Conservation (phyloP, 345 rosid species). For the Citrus cavaleriei region DNA sequence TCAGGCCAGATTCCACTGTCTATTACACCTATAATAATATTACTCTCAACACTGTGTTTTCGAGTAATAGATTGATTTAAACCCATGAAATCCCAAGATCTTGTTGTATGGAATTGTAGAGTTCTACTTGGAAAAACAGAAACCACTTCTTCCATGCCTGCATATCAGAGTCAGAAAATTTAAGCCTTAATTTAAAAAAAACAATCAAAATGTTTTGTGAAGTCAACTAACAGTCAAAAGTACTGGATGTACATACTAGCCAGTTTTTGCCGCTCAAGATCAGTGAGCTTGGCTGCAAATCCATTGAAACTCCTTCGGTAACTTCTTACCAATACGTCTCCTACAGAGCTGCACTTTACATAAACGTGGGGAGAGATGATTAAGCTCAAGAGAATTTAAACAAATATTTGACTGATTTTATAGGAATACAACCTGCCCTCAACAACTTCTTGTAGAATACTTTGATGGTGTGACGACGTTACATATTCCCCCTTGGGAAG, state of each 20-base stretch:
- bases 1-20: slow-evolving; percentile 46
- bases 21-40: slow-evolving; percentile 32
- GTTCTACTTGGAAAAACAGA: slow-evolving; percentile 33
- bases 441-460: slow-evolving; percentile 20
- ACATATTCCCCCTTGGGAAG: slow-evolving; percentile 19
- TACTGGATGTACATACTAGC: slow-evolving; percentile 18
- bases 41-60: slow-evolving; percentile 1
- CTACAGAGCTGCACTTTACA: slow-evolving; percentile 1
- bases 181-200: too few species aligned
- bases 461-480: slow-evolving; percentile 21
- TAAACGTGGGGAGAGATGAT: too few species aligned
- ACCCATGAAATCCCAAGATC: slow-evolving; percentile 50
- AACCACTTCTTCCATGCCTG: slow-evolving; percentile 22
- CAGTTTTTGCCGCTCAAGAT: slow-evolving; percentile 26
- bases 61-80: slow-evolving; percentile 7
- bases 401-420: neutral
- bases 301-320: slow-evolving; percentile 45
- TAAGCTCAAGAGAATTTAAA: neutral
- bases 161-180: neutral
- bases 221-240: too few species aligned
- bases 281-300: slow-evolving; percentile 41
- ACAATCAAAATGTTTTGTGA: neutral
- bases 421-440: slow-evolving; percentile 3
- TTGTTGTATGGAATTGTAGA: slow-evolving; percentile 28
- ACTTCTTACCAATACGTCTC: slow-evolving; percentile 25